Evolutionary conservation across 164 flowering plant genomes (phyloP).

Genomic region (Chimonanthus salicifolius): DNA sequence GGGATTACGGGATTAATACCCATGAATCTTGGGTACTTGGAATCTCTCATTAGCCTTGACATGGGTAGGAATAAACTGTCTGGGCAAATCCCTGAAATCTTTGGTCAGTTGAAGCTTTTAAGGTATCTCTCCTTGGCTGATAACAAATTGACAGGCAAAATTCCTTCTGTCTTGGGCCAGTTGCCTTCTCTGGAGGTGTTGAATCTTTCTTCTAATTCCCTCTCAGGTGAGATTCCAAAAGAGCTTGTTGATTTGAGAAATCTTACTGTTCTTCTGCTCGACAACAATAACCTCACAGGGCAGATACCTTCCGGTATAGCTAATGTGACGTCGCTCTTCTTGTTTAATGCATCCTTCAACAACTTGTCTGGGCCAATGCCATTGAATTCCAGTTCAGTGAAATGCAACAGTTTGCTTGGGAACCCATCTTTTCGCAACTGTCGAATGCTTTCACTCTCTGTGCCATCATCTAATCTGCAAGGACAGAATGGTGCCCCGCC

Average conservation of each 20-base stretch:
- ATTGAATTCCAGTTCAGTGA: conserved; percentile 29
- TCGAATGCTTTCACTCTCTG: conserved; percentile 27
- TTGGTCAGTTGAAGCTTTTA: conserved; percentile 42
- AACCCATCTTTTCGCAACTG: conserved; percentile 42
- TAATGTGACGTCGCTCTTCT: conserved; percentile 43
- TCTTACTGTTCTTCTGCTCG: conserved; percentile 51
- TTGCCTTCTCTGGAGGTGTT: conserved; percentile 45
- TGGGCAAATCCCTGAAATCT: conserved; percentile 48
- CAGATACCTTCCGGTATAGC: conserved; percentile 58
- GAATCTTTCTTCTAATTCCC: conserved; percentile 64
- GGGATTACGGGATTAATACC: conserved; percentile 55
- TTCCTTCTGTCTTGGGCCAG: conserved; percentile 60
- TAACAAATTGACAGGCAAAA: conserved; percentile 56
- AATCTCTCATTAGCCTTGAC: conserved; percentile 52
- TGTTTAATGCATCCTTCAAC: conserved; percentile 74
- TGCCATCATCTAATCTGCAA: conserved; percentile 43
- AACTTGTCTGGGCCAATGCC: conserved; percentile 73
- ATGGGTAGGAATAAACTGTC: conserved; percentile 57
- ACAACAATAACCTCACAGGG: conserved; percentile 65
- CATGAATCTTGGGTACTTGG: conserved; percentile 36
- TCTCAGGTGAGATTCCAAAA: conserved; percentile 64
- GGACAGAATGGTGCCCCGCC: conserved; percentile 27
- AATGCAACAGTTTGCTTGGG: conserved; percentile 13
- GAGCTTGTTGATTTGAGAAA: conserved; percentile 47
- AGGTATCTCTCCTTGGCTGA: conserved; percentile 55